Base-by-base conservation (phyloP, 805 yeast species). In the Helenozyma baotianmanensis region DNA sequence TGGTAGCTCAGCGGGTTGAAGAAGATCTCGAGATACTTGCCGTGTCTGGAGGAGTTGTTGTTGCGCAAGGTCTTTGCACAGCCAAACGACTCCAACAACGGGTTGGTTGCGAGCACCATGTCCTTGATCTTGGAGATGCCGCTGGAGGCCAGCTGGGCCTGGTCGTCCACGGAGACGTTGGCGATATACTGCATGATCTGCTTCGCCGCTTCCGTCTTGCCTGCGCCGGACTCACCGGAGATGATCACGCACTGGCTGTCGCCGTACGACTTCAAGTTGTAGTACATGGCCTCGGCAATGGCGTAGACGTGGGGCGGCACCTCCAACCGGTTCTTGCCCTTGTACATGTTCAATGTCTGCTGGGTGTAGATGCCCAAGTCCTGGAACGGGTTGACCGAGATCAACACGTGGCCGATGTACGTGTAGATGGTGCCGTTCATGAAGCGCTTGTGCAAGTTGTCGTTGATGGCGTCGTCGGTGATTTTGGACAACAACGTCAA, bases 271-370 rank as follows among this genome's bases (percentile, higher is more conserved):
- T 89, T 89, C 80, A 92, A 74, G 58, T 90, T 85, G 63, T 92
- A 90, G 60, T 82, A 92, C 95, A 92, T 88, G 22, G 94, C 66
- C 62, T 92, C 99, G 9, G 99, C 98, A 51, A 92, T 88, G 33
- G 97, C 96, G 61, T 82, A 92, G 19, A 92, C 98, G 62, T 92
- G 99, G 3, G 99, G 99, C 12, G 97, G 95, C 18, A 84, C 96
- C 62, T 92, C 99, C 38, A 92, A 68, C 50, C 99, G 72, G 60
- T 92, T 92, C 58, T 89, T 88, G 41, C 96, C 96, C 58, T 80
- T 78, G 54, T 92, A 92, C 13, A 82, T 68, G 37, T 76, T 75
- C 43, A 90, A 66, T 2, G 80, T 79, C 14, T 78, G 80, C 30
- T 78, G 83, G 6, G 97, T 87, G 62, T 92, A 92, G 32, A 92